Conservation (phyloP, 176 grass and related monocot species). For the Carex myosuroides region DNA sequence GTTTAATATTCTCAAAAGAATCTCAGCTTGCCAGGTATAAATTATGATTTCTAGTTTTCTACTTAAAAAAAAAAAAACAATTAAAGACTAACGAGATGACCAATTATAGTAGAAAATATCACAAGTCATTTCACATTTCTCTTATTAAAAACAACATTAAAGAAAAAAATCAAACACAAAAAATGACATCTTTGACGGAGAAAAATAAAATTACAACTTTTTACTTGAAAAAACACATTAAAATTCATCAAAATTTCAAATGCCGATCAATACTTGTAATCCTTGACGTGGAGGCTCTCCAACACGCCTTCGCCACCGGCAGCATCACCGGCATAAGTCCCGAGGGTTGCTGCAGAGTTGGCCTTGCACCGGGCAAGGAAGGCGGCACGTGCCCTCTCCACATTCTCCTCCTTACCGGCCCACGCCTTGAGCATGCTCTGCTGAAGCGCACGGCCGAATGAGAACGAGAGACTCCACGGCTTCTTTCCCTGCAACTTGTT, state of each 20-base stretch:
- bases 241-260: background rate
- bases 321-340: slow-evolving; percentile 61
- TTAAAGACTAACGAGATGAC: background rate
- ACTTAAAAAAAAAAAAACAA: background rate
- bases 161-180: background rate
- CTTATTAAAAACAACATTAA: slow-evolving; percentile 13
- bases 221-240: background rate
- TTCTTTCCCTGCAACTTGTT: slow-evolving; percentile 43
- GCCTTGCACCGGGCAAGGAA: slow-evolving; percentile 61
- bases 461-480: slow-evolving; percentile 81
- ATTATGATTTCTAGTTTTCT: background rate
- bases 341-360: slow-evolving; percentile 63
- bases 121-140: background rate
- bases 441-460: slow-evolving; percentile 64
- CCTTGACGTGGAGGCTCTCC: slow-evolving; percentile 65
- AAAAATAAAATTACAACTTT: slow-evolving; percentile 4
- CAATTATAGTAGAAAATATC: background rate
- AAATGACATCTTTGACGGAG: background rate
- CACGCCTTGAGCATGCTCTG: slow-evolving; percentile 80
- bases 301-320: slow-evolving; percentile 54
- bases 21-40: no score
- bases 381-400: slow-evolving; percentile 51
- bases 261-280: slow-evolving; percentile 50
- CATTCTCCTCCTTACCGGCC: slow-evolving; percentile 42
- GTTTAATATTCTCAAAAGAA: no score